Evolutionary conservation across 1,284 basidiomycete species (phyloP), one percentile per base, ranked within the genome.

Genomic region (Athelia sp.): DNA sequence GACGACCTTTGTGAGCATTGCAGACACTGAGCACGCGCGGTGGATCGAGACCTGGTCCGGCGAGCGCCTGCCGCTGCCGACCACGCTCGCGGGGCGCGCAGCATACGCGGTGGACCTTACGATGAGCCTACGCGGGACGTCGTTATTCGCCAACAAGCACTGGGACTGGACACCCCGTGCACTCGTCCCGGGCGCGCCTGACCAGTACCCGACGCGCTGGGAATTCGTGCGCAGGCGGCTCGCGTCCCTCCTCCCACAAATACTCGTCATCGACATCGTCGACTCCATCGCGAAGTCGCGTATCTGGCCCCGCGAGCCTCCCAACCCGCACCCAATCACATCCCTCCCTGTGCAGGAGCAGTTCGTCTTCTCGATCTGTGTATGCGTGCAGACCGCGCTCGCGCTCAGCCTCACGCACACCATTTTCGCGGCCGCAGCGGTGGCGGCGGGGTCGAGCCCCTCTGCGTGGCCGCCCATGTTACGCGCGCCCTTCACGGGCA

Each of bases 31-130:
- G 2, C 43, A 50, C 1, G 49, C 56, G 13, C 38, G 42, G n/a
- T 57, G 56, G 56, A 45, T 57, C 13, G 36, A 8, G 8, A 29
- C 26, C 26, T 32, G 34, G 17, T 21, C 26, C 6, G 50, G 51
- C n/a, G 50, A 52, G 24, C 21, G n/a, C 2, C 13, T 52, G 4
- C 48, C 56, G 10, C 38, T 52, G 15, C 57, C 58, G 31, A 38
- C 26, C 29, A 52, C 47, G 13, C 38, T 55, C 19, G 10, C 24
- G 13, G 44, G 45, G 31, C 52, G 58, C 13, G 23, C 51, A 6
- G 46, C 49, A n/a, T 60, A 53, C 40, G 45, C 54, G 13, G n/a
- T 60, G 21, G 58, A 60, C 47, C 50, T 58, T 14, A 23, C 52
- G 19, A 55, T 46, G 3, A 53, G 54, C n/a, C 40, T 50, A 8